A percentile compares a stretch with the other conserved stretches of the same genome.
Evolutionary conservation across 2,329 filamentous ascomycete genomes (phyloP).

Genomic region (Fusarium mexicanum): DNA sequence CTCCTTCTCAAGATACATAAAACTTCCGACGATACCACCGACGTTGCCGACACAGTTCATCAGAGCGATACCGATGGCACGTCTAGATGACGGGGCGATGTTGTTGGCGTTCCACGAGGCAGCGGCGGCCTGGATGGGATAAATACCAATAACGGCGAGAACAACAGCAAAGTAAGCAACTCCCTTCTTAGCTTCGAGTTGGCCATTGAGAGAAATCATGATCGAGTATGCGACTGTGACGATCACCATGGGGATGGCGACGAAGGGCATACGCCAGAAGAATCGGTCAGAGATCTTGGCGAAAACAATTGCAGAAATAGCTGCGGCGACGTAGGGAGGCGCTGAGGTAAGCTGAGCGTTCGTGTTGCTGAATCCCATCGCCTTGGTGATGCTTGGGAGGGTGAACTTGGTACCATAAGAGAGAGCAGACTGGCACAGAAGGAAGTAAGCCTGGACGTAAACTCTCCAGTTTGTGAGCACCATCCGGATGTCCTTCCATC

Average conservation of each 20-base stretch:
- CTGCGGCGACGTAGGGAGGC: constrained; percentile 68
- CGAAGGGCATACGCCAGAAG: constrained; percentile 42
- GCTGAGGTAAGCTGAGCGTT: constrained; percentile 58
- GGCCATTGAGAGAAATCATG: constrained; percentile 33
- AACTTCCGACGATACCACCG: constrained; percentile 44
- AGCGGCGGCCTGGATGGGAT: constrained; percentile 36
- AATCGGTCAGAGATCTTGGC: constrained; percentile 75
- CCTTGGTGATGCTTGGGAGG: constrained; percentile 37
- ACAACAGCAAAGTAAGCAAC: constrained; percentile 34
- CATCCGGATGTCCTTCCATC: constrained; percentile 38
- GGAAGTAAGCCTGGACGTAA: constrained; percentile 44
- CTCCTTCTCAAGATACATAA: constrained; percentile 43
- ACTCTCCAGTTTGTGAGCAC: constrained; percentile 46
- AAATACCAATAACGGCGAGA: constrained; percentile 36
- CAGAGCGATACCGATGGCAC: constrained; percentile 45
- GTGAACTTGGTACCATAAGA: constrained; percentile 44
- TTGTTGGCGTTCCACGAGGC: constrained; percentile 41
- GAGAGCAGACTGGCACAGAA: constrained; percentile 42
- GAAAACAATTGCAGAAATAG: constrained; percentile 68
- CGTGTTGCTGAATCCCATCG: constrained; percentile 42
- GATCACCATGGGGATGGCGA: constrained; percentile 31
- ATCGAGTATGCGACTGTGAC: constrained; percentile 35
- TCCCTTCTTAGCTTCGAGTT: constrained; percentile 30
- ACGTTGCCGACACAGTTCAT: constrained; percentile 46
- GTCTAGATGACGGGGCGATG: constrained; percentile 43